A percentile compares a stretch with the other conserved stretches of the same genome.
Conservation (phyloP, 2,329 filamentous ascomycete genomes). For the Xylariaceae sp. region DNA sequence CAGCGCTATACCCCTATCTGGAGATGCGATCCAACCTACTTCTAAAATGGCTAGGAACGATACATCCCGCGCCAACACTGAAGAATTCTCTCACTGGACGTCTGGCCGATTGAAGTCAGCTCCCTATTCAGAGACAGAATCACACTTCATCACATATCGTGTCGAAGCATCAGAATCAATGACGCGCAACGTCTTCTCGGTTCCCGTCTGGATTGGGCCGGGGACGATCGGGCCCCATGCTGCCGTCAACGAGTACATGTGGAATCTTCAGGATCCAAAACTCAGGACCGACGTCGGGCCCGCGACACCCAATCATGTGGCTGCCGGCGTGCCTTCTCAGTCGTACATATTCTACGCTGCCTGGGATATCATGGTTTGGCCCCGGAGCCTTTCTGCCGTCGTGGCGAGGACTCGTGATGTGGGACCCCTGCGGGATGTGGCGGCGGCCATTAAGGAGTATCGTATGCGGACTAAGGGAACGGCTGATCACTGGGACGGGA, state of each 20-base stretch:
- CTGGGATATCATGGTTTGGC: conserved; percentile 47
- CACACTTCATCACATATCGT: conserved; percentile 27
- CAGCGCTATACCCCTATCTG: conserved; percentile 39
- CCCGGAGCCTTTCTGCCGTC: conserved; percentile 23
- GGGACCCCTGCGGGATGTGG: conserved; percentile 26
- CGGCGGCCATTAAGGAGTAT: conserved; percentile 30
- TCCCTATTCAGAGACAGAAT: conserved; percentile 26
- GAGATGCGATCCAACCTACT: conserved; percentile 24
- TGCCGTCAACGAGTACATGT: conserved; percentile 45
- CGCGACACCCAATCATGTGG: conserved; percentile 44
- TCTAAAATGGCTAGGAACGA: not conserved
- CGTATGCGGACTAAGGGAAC: conserved; percentile 26
- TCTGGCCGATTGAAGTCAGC: conserved; percentile 27
- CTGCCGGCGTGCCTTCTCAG: conserved; percentile 43
- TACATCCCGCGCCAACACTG: conserved; percentile 3
- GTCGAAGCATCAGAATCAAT: conserved; percentile 28
- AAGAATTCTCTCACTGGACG: conserved; percentile 25
- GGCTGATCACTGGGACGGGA: conserved; percentile 29
- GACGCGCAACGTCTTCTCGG: conserved; percentile 28
- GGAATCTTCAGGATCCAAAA: conserved; percentile 35
- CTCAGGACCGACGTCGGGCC: conserved; percentile 40
- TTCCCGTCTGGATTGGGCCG: conserved; percentile 46
- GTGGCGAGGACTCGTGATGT: conserved; percentile 4
- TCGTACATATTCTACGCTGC: conserved; percentile 46
- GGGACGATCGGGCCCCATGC: conserved; percentile 31